A percentile compares a stretch with the other conserved stretches of the same genome.
Conservation (phyloP, 1,284 basidiomycete genomes). For the Phaffia rhodozyma region DNA sequence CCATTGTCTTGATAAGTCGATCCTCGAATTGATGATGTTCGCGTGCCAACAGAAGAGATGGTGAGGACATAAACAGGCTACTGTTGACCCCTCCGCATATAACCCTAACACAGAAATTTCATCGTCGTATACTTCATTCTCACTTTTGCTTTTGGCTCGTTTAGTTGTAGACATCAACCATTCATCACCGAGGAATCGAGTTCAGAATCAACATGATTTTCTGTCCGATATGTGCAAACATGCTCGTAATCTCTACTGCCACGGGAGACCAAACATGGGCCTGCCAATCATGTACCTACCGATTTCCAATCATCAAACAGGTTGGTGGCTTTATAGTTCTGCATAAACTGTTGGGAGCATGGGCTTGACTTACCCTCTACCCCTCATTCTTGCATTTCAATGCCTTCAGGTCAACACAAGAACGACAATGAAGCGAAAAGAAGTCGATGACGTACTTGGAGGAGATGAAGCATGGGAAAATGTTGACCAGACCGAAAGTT, state of each 20-base stretch:
- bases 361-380: no score
- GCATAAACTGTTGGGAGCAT: not conserved
- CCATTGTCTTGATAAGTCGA: slow-evolving; percentile 5
- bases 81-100: no score
- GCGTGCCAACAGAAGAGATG: no score
- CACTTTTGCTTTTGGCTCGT: no score
- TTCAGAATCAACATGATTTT: slow-evolving; percentile 15
- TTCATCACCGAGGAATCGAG: no score
- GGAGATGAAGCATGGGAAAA: slow-evolving; percentile 92
- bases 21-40: no score
- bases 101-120: no score
- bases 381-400: not conserved
- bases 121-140: no score
- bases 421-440: slow-evolving; percentile 68
- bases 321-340: not conserved
- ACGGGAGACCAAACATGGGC: slow-evolving; percentile 18
- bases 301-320: slow-evolving; percentile 18
- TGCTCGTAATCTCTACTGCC: slow-evolving; percentile 17
- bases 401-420: slow-evolving; percentile 65
- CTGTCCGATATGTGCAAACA: slow-evolving; percentile 16
- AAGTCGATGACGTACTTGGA: slow-evolving; percentile 85
- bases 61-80: no score
- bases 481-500: slow-evolving; percentile 76
- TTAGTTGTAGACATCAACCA: no score
- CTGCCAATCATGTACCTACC: slow-evolving; percentile 17